phyloP scores from a whole-genome alignment of 805 yeast genomes.

The Yarrowia bubula region DNA sequence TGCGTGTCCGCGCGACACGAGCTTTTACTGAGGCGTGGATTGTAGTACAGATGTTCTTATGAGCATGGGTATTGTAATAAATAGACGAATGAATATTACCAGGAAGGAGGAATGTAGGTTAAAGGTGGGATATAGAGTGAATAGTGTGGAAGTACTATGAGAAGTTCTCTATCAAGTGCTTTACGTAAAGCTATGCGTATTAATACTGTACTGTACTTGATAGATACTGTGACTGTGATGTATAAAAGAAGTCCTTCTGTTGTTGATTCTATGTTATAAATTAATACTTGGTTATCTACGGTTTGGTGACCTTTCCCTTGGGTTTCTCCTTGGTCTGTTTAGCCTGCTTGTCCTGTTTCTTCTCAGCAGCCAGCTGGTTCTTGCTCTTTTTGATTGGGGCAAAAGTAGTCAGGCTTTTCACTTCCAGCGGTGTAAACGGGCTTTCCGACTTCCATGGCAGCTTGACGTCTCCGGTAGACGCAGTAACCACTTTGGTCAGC shows the following conservation, averaged over 20 bases:
- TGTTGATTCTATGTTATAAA: not conserved
- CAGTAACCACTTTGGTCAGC: not conserved
- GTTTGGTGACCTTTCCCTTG: not conserved
- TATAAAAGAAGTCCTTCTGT: too few relatives aligned
- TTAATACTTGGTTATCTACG: not conserved
- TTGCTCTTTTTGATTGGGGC: slow-evolving; percentile 26
- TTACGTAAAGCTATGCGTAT: too few relatives aligned
- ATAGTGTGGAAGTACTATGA: too few relatives aligned
- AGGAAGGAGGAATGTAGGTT: not conserved
- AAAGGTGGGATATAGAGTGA: not conserved
- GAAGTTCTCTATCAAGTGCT: too few relatives aligned
- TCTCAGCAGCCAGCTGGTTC: slow-evolving; percentile 8
- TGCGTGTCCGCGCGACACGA: too few relatives aligned
- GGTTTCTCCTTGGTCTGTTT: not conserved
- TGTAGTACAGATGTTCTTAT: too few relatives aligned
- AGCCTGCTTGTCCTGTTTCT: not conserved
- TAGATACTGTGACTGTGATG: too few relatives aligned
- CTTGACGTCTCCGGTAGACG: not conserved
- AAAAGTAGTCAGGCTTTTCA: slow-evolving; percentile 5
- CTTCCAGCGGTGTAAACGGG: slow-evolving; percentile 9
- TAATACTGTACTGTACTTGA: too few relatives aligned
- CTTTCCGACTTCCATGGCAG: slow-evolving; percentile 2
- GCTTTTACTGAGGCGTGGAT: too few relatives aligned
- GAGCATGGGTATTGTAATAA: too few relatives aligned
- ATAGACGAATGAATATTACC: not conserved